Evolutionary conservation across 345 rosid species (phyloP), one percentile per base, ranked within the genome.

Genomic region (Pistacia atlantica): DNA sequence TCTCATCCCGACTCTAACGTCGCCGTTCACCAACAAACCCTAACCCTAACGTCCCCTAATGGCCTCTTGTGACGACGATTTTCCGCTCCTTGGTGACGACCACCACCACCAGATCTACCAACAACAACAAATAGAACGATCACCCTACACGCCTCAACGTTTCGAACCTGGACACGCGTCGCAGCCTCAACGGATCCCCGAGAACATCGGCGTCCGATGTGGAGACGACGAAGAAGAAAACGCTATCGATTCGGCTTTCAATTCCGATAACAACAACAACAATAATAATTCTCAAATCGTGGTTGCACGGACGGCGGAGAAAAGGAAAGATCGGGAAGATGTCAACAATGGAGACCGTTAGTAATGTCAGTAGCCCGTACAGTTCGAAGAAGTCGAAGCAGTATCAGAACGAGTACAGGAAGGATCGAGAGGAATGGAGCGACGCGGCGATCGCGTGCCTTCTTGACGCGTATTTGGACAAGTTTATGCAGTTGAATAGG

Each of bases 61-160:
- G 98, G 92, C 97, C 59, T 93, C 97, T 80, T 93, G 93, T 89
- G 95, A 90, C 88, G 98, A 90, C 85, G 98, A 93, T 81, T 90
- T 91, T 90, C 72, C 95, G 74, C 87, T 90, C 72, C 81, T 89
- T 71, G 89, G 87, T 75, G 92, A 91, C 73, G 92, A 89, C 78
- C 87, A 85, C 87, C 84, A 74, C 67, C 91, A 80, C 45, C 89
- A 83, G 67, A 61, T 65, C 63, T 68, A 58, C 61, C 22, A 75
- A 59, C 87, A 77, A 62, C 79, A 72, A 69, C 78, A 76, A 18
- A 16, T 13, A 69, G 83, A 80, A 83, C 82, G 83, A 8, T 79
- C 82, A 0, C 76, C 86, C 51, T 83, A 84, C 82, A 87, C 90
- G 67, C 84, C 89, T 3, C 81, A 86, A 56, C 84, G 83, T 69